phyloP scores from a whole-genome alignment of 768 basidiomycete species.

The Pleurotus eryngii region DNA sequence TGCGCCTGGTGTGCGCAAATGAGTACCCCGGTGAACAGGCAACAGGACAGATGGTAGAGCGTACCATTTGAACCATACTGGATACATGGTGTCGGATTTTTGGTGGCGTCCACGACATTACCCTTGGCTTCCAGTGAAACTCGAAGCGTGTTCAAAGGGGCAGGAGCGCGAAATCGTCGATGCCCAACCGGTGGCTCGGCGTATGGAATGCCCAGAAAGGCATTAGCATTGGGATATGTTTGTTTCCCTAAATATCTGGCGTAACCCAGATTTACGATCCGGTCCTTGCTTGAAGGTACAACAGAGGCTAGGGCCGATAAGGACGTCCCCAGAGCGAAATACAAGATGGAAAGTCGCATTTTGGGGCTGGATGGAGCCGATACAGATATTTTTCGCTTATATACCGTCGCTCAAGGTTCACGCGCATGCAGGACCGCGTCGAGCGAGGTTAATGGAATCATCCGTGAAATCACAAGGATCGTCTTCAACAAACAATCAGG shows the following conservation, averaged over 20 bases:
- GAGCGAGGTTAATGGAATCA: no score
- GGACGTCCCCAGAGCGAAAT: no score
- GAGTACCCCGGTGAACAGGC: not conserved
- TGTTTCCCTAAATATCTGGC: conserved; percentile 53
- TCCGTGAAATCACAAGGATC: no score
- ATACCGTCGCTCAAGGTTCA: no score
- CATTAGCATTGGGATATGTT: conserved; percentile 49
- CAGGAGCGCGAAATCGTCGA: conserved; percentile 48
- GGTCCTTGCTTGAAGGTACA: not conserved
- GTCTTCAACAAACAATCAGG: no score
- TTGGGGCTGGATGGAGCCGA: no score
- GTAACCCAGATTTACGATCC: conserved; percentile 55
- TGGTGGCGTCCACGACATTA: conserved; percentile 43
- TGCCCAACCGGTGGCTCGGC: conserved; percentile 57
- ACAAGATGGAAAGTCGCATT: no score
- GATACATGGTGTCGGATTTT: conserved; percentile 23
- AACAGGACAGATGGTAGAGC: not conserved
- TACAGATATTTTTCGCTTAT: no score
- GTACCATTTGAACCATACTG: not conserved
- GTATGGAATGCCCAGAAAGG: conserved; percentile 58
- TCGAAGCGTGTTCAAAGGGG: conserved; percentile 49
- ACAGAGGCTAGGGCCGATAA: no score
- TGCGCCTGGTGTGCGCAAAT: conserved; percentile 32
- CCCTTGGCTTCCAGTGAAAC: conserved; percentile 33
- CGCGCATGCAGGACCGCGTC: no score